Evolutionary conservation across 768 basidiomycete genomes (phyloP).

Genomic region (Pisolithus tinctorius): DNA sequence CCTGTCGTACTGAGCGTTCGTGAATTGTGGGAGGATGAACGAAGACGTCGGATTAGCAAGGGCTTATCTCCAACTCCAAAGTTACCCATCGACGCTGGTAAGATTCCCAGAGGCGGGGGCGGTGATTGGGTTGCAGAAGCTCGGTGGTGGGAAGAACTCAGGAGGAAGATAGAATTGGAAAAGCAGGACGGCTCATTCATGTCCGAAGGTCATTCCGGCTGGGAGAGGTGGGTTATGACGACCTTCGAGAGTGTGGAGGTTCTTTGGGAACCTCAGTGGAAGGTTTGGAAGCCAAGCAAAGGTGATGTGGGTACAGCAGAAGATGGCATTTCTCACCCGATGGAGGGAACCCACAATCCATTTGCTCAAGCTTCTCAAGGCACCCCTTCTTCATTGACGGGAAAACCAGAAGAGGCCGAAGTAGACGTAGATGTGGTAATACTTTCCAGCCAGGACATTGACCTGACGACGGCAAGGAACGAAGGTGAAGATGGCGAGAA

Average conservation of each 20-base stretch:
- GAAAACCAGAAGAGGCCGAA: constrained; percentile 8
- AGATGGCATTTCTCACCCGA: constrained; percentile 15
- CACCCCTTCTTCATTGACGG: constrained; percentile 5
- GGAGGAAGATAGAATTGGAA: constrained; percentile 50
- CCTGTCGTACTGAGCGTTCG: constrained; percentile 83
- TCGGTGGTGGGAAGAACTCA: constrained; percentile 70
- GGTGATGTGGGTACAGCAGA: constrained; percentile 14
- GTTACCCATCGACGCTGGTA: constrained; percentile 65
- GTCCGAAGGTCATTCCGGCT: constrained; percentile 28
- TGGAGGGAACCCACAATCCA: constrained; percentile 15
- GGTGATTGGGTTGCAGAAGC: constrained; percentile 68
- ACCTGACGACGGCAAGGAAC: constrained; percentile 15
- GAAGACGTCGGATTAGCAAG: constrained; percentile 55
- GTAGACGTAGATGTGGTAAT: constrained; percentile 26
- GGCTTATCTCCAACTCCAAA: constrained; percentile 71
- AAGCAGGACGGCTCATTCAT: constrained; percentile 20
- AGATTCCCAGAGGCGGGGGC: constrained; percentile 48
- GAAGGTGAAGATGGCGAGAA: constrained; percentile 14
- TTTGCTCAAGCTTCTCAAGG: constrained; percentile 17
- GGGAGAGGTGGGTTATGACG: constrained; percentile 78
- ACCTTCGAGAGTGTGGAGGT: constrained; percentile 87
- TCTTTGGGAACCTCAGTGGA: constrained; percentile 66
- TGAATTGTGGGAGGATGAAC: constrained; percentile 96
- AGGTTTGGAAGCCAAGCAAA: constrained; percentile 46
- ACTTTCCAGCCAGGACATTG: constrained; percentile 30